Evolutionary conservation across 1,284 basidiomycete species (phyloP), one percentile per base, ranked within the genome.

Genomic region (Pterulicium gracile): DNA sequence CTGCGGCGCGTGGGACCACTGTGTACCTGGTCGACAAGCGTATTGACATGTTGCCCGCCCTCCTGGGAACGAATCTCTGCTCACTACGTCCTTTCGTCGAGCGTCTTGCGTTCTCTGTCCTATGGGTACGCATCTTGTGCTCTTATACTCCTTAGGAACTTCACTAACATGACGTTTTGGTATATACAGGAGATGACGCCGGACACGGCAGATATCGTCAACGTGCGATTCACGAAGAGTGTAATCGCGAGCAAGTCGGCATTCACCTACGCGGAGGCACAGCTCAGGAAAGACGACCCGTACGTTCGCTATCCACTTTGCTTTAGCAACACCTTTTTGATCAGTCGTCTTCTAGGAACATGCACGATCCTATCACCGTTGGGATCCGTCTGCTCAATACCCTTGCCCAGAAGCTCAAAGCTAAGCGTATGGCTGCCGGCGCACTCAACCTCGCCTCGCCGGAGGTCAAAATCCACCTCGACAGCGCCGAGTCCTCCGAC

Each of bases 1-100:
- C 96, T 14, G 91, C 95, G 13, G 79, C 92, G 12, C 76, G 96
- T 47, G 95, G 96, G 10, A 98, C 95, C 1, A 98, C 96, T 0
- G 96, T 99, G 2, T 99, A 98, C 61, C 77, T 99, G 3, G 96
- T 98, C 2, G 96, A 99, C 70, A 96, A 95, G 66, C 86, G 96
- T 32, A 95, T 99, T 47, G 96, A 98, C 68, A 99, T 99, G 96
- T 73, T 99, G 46, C 96, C 96, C 0, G 74, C 86, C 14, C 70
- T 99, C 5, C 74, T 99, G 5, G 96, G 96, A 1, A 98, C 96
- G 1, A 98, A 98, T 56, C 68, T 99, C 4, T 99, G 96, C 61
- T 97, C 93, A 1, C 70, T 99, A 40, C 72, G 95, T 35, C 93
- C 95, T 0, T 78, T 87, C 56, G 95, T 99, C 2, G 96, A 98